phyloP scores from a whole-genome alignment of 2,329 filamentous ascomycete genomes.

The Xylariaceae sp. region DNA sequence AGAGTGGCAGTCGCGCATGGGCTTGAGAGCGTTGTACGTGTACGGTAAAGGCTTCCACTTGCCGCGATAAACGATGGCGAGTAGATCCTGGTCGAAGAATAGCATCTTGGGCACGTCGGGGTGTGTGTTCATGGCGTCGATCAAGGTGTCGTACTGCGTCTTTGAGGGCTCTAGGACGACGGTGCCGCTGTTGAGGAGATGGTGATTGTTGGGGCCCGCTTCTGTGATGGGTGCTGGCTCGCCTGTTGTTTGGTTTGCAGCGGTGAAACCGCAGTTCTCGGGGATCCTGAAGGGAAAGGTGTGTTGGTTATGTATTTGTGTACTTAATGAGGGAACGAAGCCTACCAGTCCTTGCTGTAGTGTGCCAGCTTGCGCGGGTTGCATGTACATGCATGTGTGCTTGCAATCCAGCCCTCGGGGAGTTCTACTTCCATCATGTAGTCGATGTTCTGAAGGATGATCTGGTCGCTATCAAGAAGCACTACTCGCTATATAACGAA shows the following conservation, averaged over 20 bases:
- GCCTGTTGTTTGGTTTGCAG: slow-evolving; percentile 28
- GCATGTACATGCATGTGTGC: slow-evolving; percentile 32
- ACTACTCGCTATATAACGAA: slow-evolving; percentile 26
- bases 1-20: slow-evolving; percentile 29
- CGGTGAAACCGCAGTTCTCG: slow-evolving; percentile 30
- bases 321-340: background rate
- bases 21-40: slow-evolving; percentile 29
- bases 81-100: slow-evolving; percentile 31
- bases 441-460: slow-evolving; percentile 31
- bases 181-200: slow-evolving; percentile 34
- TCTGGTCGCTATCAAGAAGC: slow-evolving; percentile 32
- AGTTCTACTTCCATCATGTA: slow-evolving; percentile 31
- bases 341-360: slow-evolving; percentile 31
- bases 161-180: slow-evolving; percentile 31
- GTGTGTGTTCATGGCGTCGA: slow-evolving; percentile 30
- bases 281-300: slow-evolving; percentile 20
- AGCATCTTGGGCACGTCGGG: slow-evolving; percentile 29
- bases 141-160: slow-evolving; percentile 27
- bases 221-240: slow-evolving; percentile 25
- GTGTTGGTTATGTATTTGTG: slow-evolving; percentile 1
- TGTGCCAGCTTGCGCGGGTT: slow-evolving; percentile 31
- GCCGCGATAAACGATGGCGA: slow-evolving; percentile 27
- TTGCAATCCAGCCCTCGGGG: slow-evolving; percentile 31
- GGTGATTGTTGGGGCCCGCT: slow-evolving; percentile 28
- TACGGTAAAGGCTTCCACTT: slow-evolving; percentile 30